Percentiles rank a stretch among this genome's conserved stretches.
These are phyloP conservation scores for Centaurea solstitialis DNA, from an alignment of 129 eudicot genomes.

Conservation along the genomic window DNA sequence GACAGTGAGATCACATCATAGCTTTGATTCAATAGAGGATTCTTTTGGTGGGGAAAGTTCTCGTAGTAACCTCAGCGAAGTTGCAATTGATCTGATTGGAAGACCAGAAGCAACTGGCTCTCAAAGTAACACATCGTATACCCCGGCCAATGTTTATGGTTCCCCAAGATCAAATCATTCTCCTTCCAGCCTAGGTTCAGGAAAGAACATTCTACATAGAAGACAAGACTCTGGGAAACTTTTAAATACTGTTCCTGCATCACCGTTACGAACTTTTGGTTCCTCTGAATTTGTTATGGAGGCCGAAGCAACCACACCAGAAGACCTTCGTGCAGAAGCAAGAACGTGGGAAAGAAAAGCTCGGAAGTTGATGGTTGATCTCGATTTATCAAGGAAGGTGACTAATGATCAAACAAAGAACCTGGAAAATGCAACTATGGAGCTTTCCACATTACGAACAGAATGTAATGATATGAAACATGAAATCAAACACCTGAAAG, in stretches of 20 bases:
- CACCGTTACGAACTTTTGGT: conserved; percentile 44
- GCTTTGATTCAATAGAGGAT: conserved; percentile 67
- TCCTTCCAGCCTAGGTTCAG: conserved; percentile 28
- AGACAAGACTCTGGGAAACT: conserved; percentile 41
- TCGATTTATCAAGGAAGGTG: conserved; percentile 57
- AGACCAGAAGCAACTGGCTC: conserved; percentile 53
- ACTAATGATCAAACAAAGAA: conserved; percentile 47
- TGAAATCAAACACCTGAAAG: conserved; percentile 55
- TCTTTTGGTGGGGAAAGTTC: conserved; percentile 60
- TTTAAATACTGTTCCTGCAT: conserved; percentile 35
- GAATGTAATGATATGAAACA: conserved; percentile 54
- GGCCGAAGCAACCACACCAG: conserved; percentile 39
- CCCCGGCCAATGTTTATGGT: conserved; percentile 32
- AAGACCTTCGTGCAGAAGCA: conserved; percentile 72
- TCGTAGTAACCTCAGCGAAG: conserved; percentile 41
- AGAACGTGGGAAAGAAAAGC: conserved; percentile 84
- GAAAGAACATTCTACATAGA: conserved; percentile 38
- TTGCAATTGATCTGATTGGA: conserved; percentile 32
- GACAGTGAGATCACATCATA: conserved; percentile 52
- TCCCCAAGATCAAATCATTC: conserved; percentile 43
- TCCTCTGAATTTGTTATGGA: conserved; percentile 44
- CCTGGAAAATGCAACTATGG: conserved; percentile 43
- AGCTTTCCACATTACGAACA: conserved; percentile 56
- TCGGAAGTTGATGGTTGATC: conserved; percentile 53
- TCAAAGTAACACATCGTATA: conserved; percentile 31